Base-by-base conservation (phyloP, 192 early-diverging fungal species). In the Coemansia sp. region DNA sequence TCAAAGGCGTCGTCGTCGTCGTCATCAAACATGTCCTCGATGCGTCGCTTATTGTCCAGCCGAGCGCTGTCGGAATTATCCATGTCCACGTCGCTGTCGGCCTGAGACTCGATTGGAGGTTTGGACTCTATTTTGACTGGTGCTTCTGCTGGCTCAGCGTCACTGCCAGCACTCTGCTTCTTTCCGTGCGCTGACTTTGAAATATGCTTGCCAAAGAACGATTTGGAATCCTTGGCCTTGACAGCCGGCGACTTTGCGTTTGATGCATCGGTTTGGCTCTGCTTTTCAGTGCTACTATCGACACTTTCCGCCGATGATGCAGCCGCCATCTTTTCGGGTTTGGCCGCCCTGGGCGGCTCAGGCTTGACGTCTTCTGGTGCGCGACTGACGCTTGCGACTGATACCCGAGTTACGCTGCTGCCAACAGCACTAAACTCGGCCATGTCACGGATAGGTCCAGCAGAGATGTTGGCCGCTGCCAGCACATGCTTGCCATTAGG, bases 11-110 rank as follows among this genome's bases (percentile, higher is more conserved):
- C 74, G 29, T 47, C 49, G 41, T 66, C 60, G 54, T 79, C 69
- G 35, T 82, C 79, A 40, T 62, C 68, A 77, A 82, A 82, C 79
- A 82, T 82, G 24, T 74, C 74, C 58, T 82, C 79, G n/a, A 82
- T 67, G 7, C 67, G 71, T 27, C 57, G 63, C 37, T 60, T 68
- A 15, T 10, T 42, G 24, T 43, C 56, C 1, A n/a, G 61, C 61
- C 43, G 35, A 43, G 58, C 20, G 11, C 37, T 64, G 20, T 67
- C 65, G 15, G 43, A 53, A 42, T 60, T 67, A 4, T 73, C 60
- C 71, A 73, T 73, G 12, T 42, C 71, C 22, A 67, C 29, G 42
- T 73, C 71, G 24, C 58, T 60, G 32, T 53, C 60, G 5, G 56
- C 17, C 11, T 69, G 40, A 7, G 29, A 43, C 39, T 46, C 57